Evolutionary conservation across 768 basidiomycete genomes (phyloP), one percentile per base, ranked within the genome.

Genomic region (Collybiopsis confluens): DNA sequence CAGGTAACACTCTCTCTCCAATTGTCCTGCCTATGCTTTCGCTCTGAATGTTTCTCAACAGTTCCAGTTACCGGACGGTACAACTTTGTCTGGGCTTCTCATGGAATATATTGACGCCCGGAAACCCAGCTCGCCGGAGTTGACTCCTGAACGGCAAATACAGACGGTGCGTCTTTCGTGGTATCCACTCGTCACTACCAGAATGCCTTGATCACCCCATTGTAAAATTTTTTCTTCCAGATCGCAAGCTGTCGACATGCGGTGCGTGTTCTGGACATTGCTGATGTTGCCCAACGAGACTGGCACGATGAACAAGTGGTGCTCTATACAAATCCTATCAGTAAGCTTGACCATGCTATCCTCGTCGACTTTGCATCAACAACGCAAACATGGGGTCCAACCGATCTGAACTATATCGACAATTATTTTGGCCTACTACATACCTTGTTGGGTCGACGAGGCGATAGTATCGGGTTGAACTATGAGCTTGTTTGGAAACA

Each of bases 241-340:
- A 61, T 65, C 8, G 44, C 54, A 43, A 65, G 62, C 45, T 56
- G 52, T 50, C 64, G 59, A 36, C 61, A 62, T 27, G 62, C 57
- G 46, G 46, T 37, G 11, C 62, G 64, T 33, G 58, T 65, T 45
- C 61, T 65, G 24, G 63, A 65, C 30, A 27, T 61, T 18, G 59
- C 58, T n/a, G 61, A 63, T 43, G 38, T 65, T 42, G 48, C 21
- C 26, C 64, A 65, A 56, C 51, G 37, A n/a, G 63, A 65, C 56
- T 65, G 63, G 63, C 63, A 64, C 54, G 21, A 2, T 10, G 58
- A 55, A 33, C 61, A 60, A 50, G 20, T 44, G 3, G 10, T 44
- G 18, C 42, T 44, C 23, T 44, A 24, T 23, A 44, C 42, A 6
- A 44, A 44, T 21, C 42, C 42, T 44, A 20, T 6, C 30, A 33